phyloP scores from a whole-genome alignment of 768 basidiomycete species.

The Boletus sp. region DNA sequence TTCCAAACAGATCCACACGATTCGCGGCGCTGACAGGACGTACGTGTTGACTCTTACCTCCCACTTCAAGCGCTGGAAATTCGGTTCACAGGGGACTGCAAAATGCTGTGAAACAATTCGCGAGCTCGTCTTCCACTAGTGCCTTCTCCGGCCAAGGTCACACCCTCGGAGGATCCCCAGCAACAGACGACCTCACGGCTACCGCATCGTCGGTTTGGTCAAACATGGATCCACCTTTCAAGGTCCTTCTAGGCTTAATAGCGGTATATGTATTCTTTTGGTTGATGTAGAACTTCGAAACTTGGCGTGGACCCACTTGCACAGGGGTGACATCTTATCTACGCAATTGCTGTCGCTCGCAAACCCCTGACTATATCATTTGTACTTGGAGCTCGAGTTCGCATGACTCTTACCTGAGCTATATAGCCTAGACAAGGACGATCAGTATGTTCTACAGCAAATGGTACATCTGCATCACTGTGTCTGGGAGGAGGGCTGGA shows the following conservation, averaged over 20 bases:
- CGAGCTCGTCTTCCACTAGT: conserved; percentile 36
- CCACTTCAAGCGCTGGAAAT: conserved; percentile 1
- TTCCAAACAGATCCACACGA: conserved; percentile 60
- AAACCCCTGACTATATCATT: not conserved
- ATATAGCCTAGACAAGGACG: not conserved
- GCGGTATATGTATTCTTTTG: conserved; percentile 61
- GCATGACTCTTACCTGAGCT: not conserved
- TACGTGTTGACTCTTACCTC: conserved; percentile 33
- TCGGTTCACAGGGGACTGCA: conserved; percentile 52
- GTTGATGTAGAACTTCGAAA: conserved; percentile 29
- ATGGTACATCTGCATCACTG: not conserved
- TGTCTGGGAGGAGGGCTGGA: not conserved
- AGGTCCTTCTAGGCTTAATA: conserved; percentile 58
- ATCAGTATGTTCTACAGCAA: not conserved
- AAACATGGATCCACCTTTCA: conserved; percentile 64
- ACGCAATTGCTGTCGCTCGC: not conserved
- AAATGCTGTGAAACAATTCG: conserved; percentile 51
- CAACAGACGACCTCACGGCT: conserved; percentile 33
- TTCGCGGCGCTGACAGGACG: conserved; percentile 69
- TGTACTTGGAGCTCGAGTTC: not conserved
- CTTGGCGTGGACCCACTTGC: not conserved
- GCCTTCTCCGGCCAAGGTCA: conserved; percentile 73
- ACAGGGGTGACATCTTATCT: not conserved
- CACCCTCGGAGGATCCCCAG: conserved; percentile 56
- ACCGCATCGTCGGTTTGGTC: conserved; percentile 37